Evolutionary conservation across 768 basidiomycete genomes (phyloP), one percentile per base, ranked within the genome.

Genomic region (Tylopilus intermedius): DNA sequence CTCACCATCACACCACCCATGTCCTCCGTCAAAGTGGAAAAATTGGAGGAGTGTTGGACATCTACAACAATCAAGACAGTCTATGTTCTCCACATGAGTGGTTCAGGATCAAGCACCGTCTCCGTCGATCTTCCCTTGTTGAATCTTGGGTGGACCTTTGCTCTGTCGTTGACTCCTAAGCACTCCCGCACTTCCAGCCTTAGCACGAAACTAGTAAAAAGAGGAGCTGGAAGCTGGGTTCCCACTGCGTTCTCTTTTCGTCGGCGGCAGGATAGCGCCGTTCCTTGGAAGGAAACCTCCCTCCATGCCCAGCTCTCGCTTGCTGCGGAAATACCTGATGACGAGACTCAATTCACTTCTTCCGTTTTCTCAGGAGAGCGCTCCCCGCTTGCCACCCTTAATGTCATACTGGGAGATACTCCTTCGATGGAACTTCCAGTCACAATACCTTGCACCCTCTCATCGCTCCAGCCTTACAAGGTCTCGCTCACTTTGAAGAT

Each of bases 81-180:
- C 24, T 64, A 51, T 37, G 1, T 33, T 14, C 13, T 35, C 33
- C 13, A 11, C 9, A 18, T 18, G 18, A 18, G 18, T 18, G 18
- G 18, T 18, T 18, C 18, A 18, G 18, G 18, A 18, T 18, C 45
- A 4, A 37, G 11, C 18, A 5, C 1, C n/a, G 32, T 53, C 27
- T 30, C 51, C 24, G 7, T 64, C 26, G 13, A 49, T 3, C 46
- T 63, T 29, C 63, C 63, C 0, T 8, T 63, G 7, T 41, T 21
- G 8, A 41, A 5, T 26, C 35, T 51, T 9, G 60, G 63, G 15
- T 65, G 57, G 62, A 39, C 54, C 15, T 63, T 63, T 39, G 1
- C 49, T 15, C 32, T 63, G 15, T 51, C 48, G 9, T 35, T 64
- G 52, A 35, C 49, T 9, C 50, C 32, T 33, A 10, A 33, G 10